Base-by-base conservation (phyloP, 495 filamentous ascomycete species). In the Tuber magnatum region DNA sequence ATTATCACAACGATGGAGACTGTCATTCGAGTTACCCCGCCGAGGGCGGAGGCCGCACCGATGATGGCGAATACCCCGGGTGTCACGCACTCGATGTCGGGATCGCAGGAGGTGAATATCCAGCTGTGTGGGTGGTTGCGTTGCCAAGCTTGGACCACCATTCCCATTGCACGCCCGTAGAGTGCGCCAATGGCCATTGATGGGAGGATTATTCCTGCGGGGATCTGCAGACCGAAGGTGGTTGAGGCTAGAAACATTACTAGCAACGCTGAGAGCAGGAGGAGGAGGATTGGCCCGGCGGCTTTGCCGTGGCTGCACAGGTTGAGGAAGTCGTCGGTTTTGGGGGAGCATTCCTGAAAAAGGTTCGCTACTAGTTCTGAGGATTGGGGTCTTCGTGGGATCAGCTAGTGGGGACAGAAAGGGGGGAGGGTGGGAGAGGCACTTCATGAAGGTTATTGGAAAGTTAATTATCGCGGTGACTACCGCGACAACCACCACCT, bases 11-110 rank as follows among this genome's bases (percentile, higher is more conserved):
- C 95, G 80, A 99, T 97, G 18, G 94, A 97, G 12, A 90, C 88
- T 18, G 95, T 99, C 92, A 99, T 97, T 79, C 95, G 90, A 40
- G 94, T 98, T n/a, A 95, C 93, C 70, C 95, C 95, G n/a, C 91
- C 94, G 6, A 99, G 89, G 4, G 94, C 92, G 35, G 96, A 94
- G n/a, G 96, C 94, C 3, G 95, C 95, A 43, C 96, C 95, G 78
- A 99, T 93, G 81, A 98, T 96, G 70, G 95, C 95, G 82, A 98
- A 99, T 9, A 94, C 92, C 3, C 95, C 96, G 1, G 95, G 94
- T 0, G 93, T 97, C 74, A 98, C 90, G 84, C 95, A 99, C 8
- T 92, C 90, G 46, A 93, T 86, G 84, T 97, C 96, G 20, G 92
- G 92, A 76, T 94, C 90, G 84, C 95, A 99, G 69, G 88, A 89